These are phyloP conservation scores for Trichoderma sp. DNA, from an alignment of 2,329 filamentous ascomycete species.

Conservation along the genomic window DNA sequence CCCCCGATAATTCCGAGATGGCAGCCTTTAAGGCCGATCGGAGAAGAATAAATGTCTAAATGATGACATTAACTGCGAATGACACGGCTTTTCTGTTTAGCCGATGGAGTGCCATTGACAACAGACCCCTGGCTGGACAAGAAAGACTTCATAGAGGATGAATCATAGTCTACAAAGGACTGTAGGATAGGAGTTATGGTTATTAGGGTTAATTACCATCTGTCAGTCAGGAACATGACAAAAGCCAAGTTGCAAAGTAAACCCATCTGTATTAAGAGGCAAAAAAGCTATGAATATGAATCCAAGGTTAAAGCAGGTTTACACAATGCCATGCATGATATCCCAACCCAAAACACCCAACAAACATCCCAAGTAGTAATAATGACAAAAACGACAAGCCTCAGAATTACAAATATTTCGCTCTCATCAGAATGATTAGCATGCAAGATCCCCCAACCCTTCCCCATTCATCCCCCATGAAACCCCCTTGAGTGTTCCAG, in stretches of 20 bases:
- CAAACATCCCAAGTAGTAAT: neutral
- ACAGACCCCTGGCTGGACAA: neutral
- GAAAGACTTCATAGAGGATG: neutral
- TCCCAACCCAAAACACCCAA: conserved; percentile 1
- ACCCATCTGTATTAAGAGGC: neutral
- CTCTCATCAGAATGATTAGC: neutral
- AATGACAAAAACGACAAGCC: neutral
- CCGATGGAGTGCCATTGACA: neutral
- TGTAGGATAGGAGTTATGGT: neutral
- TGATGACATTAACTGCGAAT: neutral
- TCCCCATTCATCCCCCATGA: neutral
- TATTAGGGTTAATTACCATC: no score
- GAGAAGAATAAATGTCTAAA: neutral
- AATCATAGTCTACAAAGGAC: neutral
- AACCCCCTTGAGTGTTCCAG: neutral
- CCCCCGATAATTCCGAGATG: neutral
- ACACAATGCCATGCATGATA: neutral
- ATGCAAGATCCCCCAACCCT: neutral
- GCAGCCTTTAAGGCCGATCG: neutral
- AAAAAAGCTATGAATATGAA: neutral
- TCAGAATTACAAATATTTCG: neutral
- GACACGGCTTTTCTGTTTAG: neutral
- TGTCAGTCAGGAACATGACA: neutral
- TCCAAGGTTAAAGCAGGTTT: neutral
- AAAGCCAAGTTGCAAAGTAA: neutral